A percentile compares a stretch with the other conserved stretches of the same genome.
These are phyloP conservation scores for Exophiala calicioides DNA, from an alignment of 2,329 filamentous ascomycete genomes.

Conservation along the genomic window DNA sequence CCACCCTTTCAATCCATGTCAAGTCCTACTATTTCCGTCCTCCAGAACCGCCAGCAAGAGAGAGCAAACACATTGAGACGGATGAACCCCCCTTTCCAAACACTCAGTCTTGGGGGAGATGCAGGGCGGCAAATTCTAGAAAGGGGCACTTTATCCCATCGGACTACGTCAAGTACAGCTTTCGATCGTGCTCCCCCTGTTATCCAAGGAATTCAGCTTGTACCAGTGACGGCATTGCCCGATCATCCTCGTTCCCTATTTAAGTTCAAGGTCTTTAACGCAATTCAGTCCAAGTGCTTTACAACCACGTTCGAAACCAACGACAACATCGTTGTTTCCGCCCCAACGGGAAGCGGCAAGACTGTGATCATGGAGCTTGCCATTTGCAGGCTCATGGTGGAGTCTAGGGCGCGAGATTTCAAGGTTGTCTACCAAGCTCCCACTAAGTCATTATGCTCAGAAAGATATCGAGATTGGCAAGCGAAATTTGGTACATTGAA, in stretches of 20 bases:
- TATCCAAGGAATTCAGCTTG: conserved; percentile 61
- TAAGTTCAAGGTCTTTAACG: conserved; percentile 74
- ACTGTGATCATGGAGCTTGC: conserved; percentile 80
- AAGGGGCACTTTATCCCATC: no score
- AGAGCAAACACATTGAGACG: background rate
- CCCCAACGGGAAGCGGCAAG: conserved; percentile 84
- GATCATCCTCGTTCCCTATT: conserved; percentile 71
- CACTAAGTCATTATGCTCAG: conserved; percentile 78
- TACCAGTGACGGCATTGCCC: conserved; percentile 63
- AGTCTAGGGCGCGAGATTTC: conserved; percentile 60
- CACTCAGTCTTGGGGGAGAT: no score
- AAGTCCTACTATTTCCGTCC: conserved; percentile 22
- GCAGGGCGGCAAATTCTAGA: background rate
- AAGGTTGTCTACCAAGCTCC: conserved; percentile 86
- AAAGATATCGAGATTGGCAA: conserved; percentile 75
- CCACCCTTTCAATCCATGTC: conserved; percentile 18
- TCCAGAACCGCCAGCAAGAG: conserved; percentile 15
- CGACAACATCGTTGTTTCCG: conserved; percentile 76
- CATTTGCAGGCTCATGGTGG: conserved; percentile 69
- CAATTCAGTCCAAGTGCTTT: conserved; percentile 80
- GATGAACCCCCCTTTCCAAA: background rate
- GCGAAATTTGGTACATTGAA: conserved; percentile 69
- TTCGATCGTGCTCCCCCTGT: conserved; percentile 37
- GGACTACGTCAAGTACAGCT: background rate
- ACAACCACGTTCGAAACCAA: conserved; percentile 63